Base-by-base conservation (phyloP, 495 filamentous ascomycete genomes). In the Lophiostoma macrostomum region DNA sequence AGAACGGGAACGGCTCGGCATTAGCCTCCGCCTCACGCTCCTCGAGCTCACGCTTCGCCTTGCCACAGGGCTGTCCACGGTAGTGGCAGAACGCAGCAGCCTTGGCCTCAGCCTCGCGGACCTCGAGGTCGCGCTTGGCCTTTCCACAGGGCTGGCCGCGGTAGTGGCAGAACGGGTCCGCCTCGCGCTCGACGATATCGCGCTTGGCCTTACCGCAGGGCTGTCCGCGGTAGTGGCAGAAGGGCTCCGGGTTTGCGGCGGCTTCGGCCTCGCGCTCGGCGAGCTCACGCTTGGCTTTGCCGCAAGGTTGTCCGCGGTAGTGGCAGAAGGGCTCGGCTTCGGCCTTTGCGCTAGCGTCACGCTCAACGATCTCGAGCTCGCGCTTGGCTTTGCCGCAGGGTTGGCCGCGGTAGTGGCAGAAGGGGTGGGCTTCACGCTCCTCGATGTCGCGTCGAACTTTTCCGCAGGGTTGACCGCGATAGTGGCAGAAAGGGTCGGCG, bases 201-300 rank as follows among this genome's bases (percentile, higher is more conserved):
- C 51, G 46, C 37, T 52, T 50, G 18, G 27, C 39, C 51, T 56
- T 59, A 40, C 1, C 0, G 27, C 56, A 50, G 18, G 28, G 27
- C 25, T 35, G 39, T 3, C 39, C 35, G 39, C 67, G 58, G 7
- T 36, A 65, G 34, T 61, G 55, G 54, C 64, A 67, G 50, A 8
- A 5, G 28, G 34, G 35, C 12, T 49, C 38, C 18, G 37, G 19
- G 5, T 18, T n/a, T 5, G 19, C 62, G 34, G 62, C 6, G 22
- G 47, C 19, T 14, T 51, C 47, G 4, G 43, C 30, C 46, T 18
- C 32, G 18, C 40, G 40, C 40, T 43, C 22, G 12, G 23, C 5
- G 23, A 18, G 39, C 14, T 42, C 18, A 8, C 16, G 39, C 7
- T 6, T 10, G 10, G 11, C 19, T 16, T 39, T 39, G 18, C 29